phyloP scores from a whole-genome alignment of 371 early-diverging fungal species.

The Batkoa obscura region DNA sequence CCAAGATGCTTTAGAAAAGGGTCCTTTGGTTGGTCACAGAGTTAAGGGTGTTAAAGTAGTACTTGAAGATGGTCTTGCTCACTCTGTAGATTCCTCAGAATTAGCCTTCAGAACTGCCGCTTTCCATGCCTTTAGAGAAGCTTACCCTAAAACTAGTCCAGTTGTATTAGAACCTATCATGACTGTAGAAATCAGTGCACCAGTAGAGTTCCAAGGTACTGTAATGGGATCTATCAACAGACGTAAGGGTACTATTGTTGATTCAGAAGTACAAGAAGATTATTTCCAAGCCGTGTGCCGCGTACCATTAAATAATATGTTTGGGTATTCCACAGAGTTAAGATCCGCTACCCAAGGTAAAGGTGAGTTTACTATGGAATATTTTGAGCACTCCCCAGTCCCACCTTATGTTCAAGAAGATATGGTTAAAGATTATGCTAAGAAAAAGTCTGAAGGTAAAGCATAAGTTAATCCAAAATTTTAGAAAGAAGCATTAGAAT shows the following conservation, averaged over 20 bases:
- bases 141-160: conserved; percentile 59
- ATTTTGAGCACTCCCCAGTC: conserved; percentile 74
- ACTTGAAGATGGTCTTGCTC: conserved; percentile 86
- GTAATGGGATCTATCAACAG: conserved; percentile 86
- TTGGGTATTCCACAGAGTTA: conserved; percentile 91
- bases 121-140: conserved; percentile 73
- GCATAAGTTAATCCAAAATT: no score
- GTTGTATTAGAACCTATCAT: conserved; percentile 91
- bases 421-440: conserved; percentile 67
- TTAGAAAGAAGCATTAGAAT: no score
- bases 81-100: conserved; percentile 92
- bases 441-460: conserved; percentile 13
- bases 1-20: conserved; percentile 77
- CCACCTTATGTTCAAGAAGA: conserved; percentile 58
- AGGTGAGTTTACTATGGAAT: conserved; percentile 97
- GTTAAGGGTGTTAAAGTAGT: conserved; percentile 75
- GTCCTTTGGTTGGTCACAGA: conserved; percentile 79
- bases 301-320: conserved; percentile 92
- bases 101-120: conserved; percentile 89
- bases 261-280: conserved; percentile 86
- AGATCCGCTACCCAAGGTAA: conserved; percentile 90
- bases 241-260: conserved; percentile 86
- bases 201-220: conserved; percentile 85
- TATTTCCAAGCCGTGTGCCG: conserved; percentile 70
- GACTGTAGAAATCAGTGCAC: conserved; percentile 81